Evolutionary conservation across 495 filamentous ascomycete genomes (phyloP).

Genomic region (Xylaria nigripes): DNA sequence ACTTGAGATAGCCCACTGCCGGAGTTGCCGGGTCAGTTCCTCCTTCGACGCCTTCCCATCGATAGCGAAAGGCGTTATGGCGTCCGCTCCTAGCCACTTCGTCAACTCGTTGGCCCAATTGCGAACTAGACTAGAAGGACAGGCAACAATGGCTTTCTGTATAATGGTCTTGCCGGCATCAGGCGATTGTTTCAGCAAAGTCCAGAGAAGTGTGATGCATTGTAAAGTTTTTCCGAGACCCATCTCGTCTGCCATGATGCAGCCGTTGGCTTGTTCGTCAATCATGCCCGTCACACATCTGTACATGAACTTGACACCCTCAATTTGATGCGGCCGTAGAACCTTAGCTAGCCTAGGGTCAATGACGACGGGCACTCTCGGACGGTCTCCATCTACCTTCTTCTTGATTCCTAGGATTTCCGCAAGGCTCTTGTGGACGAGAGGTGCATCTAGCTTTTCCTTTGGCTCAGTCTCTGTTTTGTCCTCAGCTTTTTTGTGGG

Average conservation of each 20-base stretch:
- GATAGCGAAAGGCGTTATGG: slow-evolving; percentile 88
- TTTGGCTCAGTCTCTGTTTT: slow-evolving; percentile 42
- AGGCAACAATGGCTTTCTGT: slow-evolving; percentile 97
- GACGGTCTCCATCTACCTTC: slow-evolving; percentile 66
- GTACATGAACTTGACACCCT: slow-evolving; percentile 98
- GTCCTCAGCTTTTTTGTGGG: slow-evolving; percentile 42
- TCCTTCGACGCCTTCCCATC: slow-evolving; percentile 95
- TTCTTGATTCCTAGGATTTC: slow-evolving; percentile 96
- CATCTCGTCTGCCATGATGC: slow-evolving; percentile 99
- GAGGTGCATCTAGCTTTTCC: slow-evolving; percentile 63
- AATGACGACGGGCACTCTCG: slow-evolving; percentile 93
- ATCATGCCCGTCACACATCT: slow-evolving; percentile 86
- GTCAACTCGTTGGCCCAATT: slow-evolving; percentile 96
- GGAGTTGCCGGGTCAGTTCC: slow-evolving; percentile 78
- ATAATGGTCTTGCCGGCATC: slow-evolving; percentile 90
- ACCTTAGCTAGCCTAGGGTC: slow-evolving; percentile 89
- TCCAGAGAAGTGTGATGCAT: slow-evolving; percentile 77
- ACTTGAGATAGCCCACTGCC: slow-evolving; percentile 87
- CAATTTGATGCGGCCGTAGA: slow-evolving; percentile 91
- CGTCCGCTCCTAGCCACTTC: slow-evolving; percentile 92
- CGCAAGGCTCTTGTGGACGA: slow-evolving; percentile 88
- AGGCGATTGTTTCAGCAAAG: slow-evolving; percentile 86
- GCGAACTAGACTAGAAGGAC: slow-evolving; percentile 88
- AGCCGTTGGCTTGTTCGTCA: slow-evolving; percentile 88
- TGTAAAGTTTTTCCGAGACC: slow-evolving; percentile 88